These are phyloP conservation scores for Hypsizygus marmoreus DNA, from an alignment of 768 basidiomycete species.

Conservation along the genomic window DNA sequence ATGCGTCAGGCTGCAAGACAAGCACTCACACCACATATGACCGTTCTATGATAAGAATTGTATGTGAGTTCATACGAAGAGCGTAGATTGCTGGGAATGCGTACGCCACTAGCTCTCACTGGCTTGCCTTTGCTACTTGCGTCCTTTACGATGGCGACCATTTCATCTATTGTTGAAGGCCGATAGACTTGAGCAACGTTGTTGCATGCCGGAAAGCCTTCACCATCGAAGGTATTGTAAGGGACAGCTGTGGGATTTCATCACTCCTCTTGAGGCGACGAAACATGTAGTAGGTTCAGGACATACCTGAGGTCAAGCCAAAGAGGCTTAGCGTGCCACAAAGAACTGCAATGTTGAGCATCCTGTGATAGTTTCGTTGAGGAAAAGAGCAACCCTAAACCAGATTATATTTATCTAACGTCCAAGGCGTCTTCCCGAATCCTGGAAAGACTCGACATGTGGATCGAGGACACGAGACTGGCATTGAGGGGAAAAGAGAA, in stretches of 20 bases:
- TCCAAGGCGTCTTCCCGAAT: neutral
- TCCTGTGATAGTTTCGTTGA: neutral
- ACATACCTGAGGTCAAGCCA: neutral
- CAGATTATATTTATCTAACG: neutral
- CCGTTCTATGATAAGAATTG: conserved; percentile 26
- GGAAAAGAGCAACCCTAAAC: neutral
- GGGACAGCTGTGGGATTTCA: conserved; percentile 17
- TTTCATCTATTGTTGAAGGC: conserved; percentile 33
- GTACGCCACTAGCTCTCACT: conserved; percentile 36
- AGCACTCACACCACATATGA: conserved; percentile 39
- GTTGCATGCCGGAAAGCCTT: conserved; percentile 36
- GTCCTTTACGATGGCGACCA: conserved; percentile 31
- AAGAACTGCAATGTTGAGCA: conserved; percentile 1
- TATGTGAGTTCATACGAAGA: neutral
- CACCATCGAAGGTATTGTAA: conserved; percentile 38
- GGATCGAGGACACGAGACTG: neutral
- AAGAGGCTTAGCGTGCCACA: neutral
- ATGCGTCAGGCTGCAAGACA: neutral
- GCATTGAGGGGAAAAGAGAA: neutral
- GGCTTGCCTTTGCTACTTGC: conserved; percentile 29
- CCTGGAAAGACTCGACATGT: conserved; percentile 3
- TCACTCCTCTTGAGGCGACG: neutral
- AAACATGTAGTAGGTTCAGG: neutral
- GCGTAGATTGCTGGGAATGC: conserved; percentile 9
- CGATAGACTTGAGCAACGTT: conserved; percentile 30